Conservation (phyloP, 768 basidiomycete species). For the Coprinopsis marcescibilis region DNA sequence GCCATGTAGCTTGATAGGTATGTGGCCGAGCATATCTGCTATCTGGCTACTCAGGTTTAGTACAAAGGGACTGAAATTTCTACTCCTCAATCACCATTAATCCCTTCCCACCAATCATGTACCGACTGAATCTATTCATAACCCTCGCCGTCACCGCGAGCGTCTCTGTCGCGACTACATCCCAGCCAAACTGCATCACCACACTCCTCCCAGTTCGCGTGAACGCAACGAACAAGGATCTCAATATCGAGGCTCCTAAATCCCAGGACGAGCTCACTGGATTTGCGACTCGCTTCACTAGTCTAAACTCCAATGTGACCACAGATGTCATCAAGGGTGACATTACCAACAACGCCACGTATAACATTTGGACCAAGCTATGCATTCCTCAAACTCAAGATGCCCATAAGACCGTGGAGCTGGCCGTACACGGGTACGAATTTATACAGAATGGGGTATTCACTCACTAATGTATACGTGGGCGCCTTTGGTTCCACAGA, state of each 20-base stretch:
- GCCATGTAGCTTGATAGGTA: too few species aligned
- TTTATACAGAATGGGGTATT: too few species aligned
- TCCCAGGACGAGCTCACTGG: neutral
- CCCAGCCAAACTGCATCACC: neutral
- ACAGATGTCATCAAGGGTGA: neutral
- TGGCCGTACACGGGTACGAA: constrained; percentile 20
- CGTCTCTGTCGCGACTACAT: too few species aligned
- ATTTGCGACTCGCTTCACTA: constrained; percentile 1
- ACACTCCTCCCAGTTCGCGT: neutral
- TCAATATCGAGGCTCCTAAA: neutral
- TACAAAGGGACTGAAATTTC: too few species aligned
- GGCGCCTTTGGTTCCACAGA: constrained; percentile 3
- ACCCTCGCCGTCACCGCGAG: too few species aligned
- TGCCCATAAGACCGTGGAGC: constrained; percentile 11
- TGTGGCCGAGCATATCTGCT: too few species aligned
- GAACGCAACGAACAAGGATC: neutral
- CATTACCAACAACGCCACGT: neutral
- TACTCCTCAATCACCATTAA: too few species aligned
- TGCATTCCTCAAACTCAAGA: neutral
- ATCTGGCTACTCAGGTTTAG: too few species aligned
- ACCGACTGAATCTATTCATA: too few species aligned
- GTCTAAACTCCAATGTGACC: neutral
- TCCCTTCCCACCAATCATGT: too few species aligned
- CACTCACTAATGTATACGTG: too few species aligned
- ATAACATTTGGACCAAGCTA: neutral